Evolutionary conservation across 1,284 basidiomycete species (phyloP), one percentile per base, ranked within the genome.

Genomic region (Megacollybia platyphylla): DNA sequence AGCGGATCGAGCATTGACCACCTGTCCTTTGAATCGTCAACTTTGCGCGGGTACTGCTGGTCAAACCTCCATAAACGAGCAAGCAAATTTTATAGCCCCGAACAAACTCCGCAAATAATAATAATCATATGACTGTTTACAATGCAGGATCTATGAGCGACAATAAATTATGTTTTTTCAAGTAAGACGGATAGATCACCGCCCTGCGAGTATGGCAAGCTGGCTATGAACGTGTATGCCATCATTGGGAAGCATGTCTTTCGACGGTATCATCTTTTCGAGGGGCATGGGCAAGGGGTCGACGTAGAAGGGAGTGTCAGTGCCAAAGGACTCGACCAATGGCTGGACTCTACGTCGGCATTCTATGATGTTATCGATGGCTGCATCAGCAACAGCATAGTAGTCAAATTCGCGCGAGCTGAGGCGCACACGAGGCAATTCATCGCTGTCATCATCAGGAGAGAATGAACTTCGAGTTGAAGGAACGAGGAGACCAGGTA

Each of bases 1-100:
- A 7, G 86, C 85, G 4, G 87, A 73, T 32, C 87, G 76, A 13
- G 79, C 61, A 48, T 84, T 81, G 44, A 93, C 54, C 46, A 96
- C 79, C 85, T 91, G 53, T 24, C 5, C 20, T 24, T 3, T 17
- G 4, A 4, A 34, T n/a, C 4, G 7, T 17, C 32, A 34, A 34
- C n/a, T 34, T 34, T 3, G 7, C 15, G 11, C 15, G 15, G 7
- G 3, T 8, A 44, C 46, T 44, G 38, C 41, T 31, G 36, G 13
- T 51, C 57, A 13, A 32, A 63, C 60, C 60, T 62, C 57, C 61
- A 61, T 61, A 3, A 7, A 34, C 3, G 36, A 15, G 3, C 36
- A 13, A 38, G 36, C 10, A 38, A 11, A 15, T 15, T 15, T 15
- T 15, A 15, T 15, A 15, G 15, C 15, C 15, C 15, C 15, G 15